A percentile compares a stretch with the other conserved stretches of the same genome.
These are phyloP conservation scores for Talaromyces islandicus DNA, from an alignment of 2,329 filamentous ascomycete species.

Conservation along the genomic window DNA sequence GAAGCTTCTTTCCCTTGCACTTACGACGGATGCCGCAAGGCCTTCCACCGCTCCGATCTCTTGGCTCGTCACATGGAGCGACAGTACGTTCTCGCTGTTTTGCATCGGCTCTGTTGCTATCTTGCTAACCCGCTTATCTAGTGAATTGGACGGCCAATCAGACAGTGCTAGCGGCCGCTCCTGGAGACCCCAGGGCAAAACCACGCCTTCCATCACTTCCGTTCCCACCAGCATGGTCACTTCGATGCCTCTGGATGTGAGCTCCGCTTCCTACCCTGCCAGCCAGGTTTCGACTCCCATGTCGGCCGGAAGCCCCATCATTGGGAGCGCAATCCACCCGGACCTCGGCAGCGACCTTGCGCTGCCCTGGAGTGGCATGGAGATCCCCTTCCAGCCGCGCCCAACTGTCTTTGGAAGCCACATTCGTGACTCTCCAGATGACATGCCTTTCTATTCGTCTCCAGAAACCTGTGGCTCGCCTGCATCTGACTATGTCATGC, in stretches of 20 bases:
- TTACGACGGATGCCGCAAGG: constrained; percentile 40
- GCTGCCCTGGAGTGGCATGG: constrained; percentile 32
- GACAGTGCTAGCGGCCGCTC: constrained; percentile 17
- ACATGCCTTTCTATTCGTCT: constrained; percentile 38
- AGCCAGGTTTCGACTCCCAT: constrained; percentile 27
- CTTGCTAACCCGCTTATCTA: constrained; percentile 11
- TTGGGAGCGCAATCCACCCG: constrained; percentile 21
- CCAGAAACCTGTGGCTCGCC: constrained; percentile 41
- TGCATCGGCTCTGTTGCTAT: background rate
- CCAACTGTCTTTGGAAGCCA: constrained; percentile 24
- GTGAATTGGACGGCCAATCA: constrained; percentile 31
- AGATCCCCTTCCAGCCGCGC: constrained; percentile 26
- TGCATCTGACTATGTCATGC: constrained; percentile 27
- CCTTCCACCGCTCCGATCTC: constrained; percentile 44
- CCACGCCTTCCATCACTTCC: constrained; percentile 14
- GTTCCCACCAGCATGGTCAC: constrained; percentile 18
- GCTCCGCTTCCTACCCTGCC: constrained; percentile 18
- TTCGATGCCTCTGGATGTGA: constrained; percentile 18
- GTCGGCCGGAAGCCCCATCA: constrained; percentile 31
- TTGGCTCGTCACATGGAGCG: constrained; percentile 44
- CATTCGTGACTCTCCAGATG: constrained; percentile 32
- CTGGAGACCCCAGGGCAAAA: constrained; percentile 21
- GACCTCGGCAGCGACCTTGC: constrained; percentile 26
- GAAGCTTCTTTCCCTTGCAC: constrained; percentile 40
- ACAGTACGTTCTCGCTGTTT: constrained; percentile 34